Evolutionary conservation across 768 basidiomycete species (phyloP), one percentile per base, ranked within the genome.

Genomic region (Cubamyces sp.): DNA sequence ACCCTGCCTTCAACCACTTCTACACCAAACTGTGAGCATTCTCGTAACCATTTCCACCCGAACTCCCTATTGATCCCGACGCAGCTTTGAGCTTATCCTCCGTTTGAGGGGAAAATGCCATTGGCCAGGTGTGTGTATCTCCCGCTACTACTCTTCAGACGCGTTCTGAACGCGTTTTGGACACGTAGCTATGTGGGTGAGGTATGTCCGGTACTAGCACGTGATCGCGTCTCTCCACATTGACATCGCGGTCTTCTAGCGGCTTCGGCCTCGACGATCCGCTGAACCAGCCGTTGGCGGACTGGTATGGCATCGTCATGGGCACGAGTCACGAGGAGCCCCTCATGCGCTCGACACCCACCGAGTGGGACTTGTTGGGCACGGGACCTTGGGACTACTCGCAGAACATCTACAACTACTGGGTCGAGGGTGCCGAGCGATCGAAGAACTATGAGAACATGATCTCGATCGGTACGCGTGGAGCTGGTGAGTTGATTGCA

Each of bases 301-400:
- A 89, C 63, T 76, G 75, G 55, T 88, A 84, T 71, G 88, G 84
- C 21, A 79, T 90, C 45, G 87, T 85, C 39, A 89, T 89, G 86
- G 86, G 88, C 45, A 88, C 88, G 1, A 87, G 83, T 71, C 87
- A 89, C 68, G 84, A 90, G 70, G 88, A 91, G 67, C 88, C 89
- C 15, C 88, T 89, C 84, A 84, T 85, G 78, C 82, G 88, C 18
- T 86, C 86, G 30, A 86, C 84, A 1, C 87, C 88, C 4, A 79
- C 81, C 60, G 87, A 90, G 69, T 90, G 86, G 79, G 77, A 73
- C 61, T 69, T 83, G 14, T 82, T 84, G 59, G 85, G 82, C 2
- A 68, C 69, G 8, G 88, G 88, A 0, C 64, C 75, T 0, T 91
- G 88, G 87, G 83, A 90, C 68, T 88, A 85, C 68, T 77, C 73